phyloP scores from a whole-genome alignment of 2,329 filamentous ascomycete species.

The Colletotrichum musae region DNA sequence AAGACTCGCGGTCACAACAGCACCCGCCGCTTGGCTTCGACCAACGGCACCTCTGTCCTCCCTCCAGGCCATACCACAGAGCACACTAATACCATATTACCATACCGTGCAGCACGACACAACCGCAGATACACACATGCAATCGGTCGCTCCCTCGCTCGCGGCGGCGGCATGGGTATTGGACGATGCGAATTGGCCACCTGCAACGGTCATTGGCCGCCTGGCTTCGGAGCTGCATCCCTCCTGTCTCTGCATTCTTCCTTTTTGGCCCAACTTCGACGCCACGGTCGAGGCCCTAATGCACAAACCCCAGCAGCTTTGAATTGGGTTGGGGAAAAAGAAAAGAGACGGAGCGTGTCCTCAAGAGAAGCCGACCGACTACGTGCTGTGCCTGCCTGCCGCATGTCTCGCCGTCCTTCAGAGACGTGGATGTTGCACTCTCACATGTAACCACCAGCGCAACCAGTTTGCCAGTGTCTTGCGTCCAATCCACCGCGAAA shows the following conservation, averaged over 20 bases:
- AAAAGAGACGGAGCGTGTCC: constrained; percentile 3
- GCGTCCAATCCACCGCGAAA: neutral
- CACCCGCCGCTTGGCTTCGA: neutral
- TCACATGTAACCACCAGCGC: constrained; percentile 5
- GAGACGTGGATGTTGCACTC: neutral
- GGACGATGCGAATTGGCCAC: constrained; percentile 4
- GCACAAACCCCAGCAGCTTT: constrained; percentile 28
- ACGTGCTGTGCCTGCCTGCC: neutral
- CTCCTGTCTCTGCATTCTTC: constrained; percentile 38
- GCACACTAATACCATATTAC: neutral
- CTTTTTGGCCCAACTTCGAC: constrained; percentile 25
- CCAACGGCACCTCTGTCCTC: constrained; percentile 2
- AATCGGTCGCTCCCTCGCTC: constrained; percentile 19
- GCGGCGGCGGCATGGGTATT: constrained; percentile 15
- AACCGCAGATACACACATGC: constrained; percentile 14
- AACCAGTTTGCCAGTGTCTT: neutral
- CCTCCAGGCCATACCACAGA: too few species aligned
- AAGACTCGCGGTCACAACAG: neutral
- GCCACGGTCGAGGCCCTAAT: constrained; percentile 34
- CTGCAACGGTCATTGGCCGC: constrained; percentile 22
- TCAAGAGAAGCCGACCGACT: constrained; percentile 3
- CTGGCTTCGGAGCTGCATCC: constrained; percentile 29
- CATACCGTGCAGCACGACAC: neutral
- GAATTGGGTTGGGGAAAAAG: constrained; percentile 23
- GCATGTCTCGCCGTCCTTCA: neutral